Percentiles rank a stretch among this genome's conserved stretches.
Evolutionary conservation across 2,329 filamentous ascomycete species (phyloP).

Genomic region (Claviceps sp.): DNA sequence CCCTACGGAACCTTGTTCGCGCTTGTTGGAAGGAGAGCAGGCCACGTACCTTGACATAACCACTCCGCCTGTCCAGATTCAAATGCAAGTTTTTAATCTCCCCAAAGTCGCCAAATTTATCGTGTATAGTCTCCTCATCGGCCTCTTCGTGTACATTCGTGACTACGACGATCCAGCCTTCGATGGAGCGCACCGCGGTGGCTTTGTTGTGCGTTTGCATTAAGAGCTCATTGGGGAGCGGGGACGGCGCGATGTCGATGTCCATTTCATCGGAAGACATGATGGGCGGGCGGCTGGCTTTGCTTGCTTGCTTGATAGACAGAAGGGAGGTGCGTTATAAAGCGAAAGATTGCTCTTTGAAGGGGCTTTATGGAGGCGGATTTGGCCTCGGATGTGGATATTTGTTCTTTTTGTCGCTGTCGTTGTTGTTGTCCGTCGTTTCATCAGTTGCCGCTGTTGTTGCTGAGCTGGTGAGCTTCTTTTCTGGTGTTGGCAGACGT

Average conservation of each 20-base stretch:
- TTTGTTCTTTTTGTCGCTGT: neutral
- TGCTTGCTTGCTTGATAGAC: neutral
- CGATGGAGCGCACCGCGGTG: conserved; percentile 72
- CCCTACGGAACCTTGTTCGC: neutral
- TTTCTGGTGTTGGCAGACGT: neutral
- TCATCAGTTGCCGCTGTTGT: no score
- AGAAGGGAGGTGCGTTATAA: no score
- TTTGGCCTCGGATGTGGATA: neutral
- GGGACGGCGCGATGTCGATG: conserved; percentile 30
- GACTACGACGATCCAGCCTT: conserved; percentile 79
- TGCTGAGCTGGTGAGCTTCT: neutral
- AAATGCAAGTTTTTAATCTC: conserved; percentile 80
- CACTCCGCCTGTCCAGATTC: conserved; percentile 69
- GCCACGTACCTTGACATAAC: conserved; percentile 63
- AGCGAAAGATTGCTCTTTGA: neutral
- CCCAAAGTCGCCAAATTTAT: conserved; percentile 71
- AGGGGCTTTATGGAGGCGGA: no score
- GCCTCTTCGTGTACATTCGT: conserved; percentile 83
- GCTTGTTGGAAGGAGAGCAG: no score
- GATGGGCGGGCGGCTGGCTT: neutral
- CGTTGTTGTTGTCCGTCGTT: neutral
- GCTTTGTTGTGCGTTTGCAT: conserved; percentile 63
- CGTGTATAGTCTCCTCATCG: conserved; percentile 68
- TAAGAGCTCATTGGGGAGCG: conserved; percentile 40
- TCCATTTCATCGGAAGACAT: conserved; percentile 50